Evolutionary conservation across 441 rosid genomes (phyloP), one percentile per base, ranked within the genome.

Genomic region (Capsella rubella): DNA sequence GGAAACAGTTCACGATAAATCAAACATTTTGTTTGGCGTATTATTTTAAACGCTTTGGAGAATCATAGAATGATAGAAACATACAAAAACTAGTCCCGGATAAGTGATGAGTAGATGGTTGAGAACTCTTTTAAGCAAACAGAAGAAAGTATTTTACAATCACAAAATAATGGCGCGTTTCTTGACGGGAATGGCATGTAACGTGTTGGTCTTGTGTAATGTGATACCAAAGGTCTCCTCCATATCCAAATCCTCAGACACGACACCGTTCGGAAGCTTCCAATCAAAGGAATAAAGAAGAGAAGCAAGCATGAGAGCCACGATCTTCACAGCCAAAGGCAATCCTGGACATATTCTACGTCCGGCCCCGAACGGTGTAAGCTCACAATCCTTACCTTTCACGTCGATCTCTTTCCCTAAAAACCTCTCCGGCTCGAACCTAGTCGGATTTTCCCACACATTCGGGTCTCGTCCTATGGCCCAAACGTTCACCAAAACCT

Each of bases 391-490:
- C 47, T 46, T 55, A 0, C 89, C 87, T 73, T 43, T 82, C 15
- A 83, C 72, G 15, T 86, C 86, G 5, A 63, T 28, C 6, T 80
- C 79, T 13, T 78, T 77, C 1, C 77, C 81, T 12, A 84, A 28
- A 61, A 86, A 86, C 68, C 88, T 83, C 71, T 86, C 87, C 2
- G 92, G 92, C 9, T 56, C 16, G 49, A 87, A 86, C 31, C 14
- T 45, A 3, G 0, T 47, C 11, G 51, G 25, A 15, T 80, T 53
- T 10, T 84, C 77, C 88, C 90, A 87, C 5, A 4, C 4, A 8
- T 31, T 59, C 4, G 82, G 82, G 49, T 87, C 90, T 60, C 90
- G 54, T n/a, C 87, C 84, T 5, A 86, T 73, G n/a, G 86, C 88
- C 88, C 90, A 86, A 5, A 72, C 84, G 13, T 86, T 87, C n/a